Conservation (phyloP, 2,329 filamentous ascomycete species). For the Alternaria novae-zelandiae region DNA sequence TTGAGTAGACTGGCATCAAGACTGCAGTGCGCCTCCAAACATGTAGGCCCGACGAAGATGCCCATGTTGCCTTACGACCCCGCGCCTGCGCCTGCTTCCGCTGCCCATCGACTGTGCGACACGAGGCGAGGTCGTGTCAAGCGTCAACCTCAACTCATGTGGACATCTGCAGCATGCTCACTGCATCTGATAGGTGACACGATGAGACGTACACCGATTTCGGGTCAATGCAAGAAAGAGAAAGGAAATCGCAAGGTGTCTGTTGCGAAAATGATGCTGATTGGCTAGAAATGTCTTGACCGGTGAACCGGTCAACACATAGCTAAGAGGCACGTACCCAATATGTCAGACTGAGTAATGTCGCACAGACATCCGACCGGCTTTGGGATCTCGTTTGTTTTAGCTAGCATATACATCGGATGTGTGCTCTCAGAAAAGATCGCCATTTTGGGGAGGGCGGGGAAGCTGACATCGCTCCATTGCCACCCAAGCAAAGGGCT, state of each 20-base stretch:
- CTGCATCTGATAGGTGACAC: conserved; percentile 7
- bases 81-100: conserved; percentile 10
- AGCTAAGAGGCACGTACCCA: not conserved
- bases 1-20: not conserved
- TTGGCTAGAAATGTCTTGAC: conserved; percentile 14
- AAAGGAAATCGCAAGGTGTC: conserved; percentile 9
- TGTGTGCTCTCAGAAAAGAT: not conserved
- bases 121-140: not conserved
- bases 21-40: not conserved
- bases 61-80: not conserved
- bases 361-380: not conserved
- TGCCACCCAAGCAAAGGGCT: not conserved
- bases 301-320: conserved; percentile 9
- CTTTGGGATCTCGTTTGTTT: not conserved
- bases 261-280: conserved; percentile 3
- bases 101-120: conserved; percentile 4
- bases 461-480: not conserved
- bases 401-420: not conserved
- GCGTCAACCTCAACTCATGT: conserved; percentile 2
- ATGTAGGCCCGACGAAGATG: not conserved
- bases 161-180: not conserved
- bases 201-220: conserved; percentile 9
- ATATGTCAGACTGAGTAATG: not conserved
- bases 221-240: conserved; percentile 8
- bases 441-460: not conserved